Conservation (phyloP, 1,284 basidiomycete genomes). For the Malassezia slooffiae region DNA sequence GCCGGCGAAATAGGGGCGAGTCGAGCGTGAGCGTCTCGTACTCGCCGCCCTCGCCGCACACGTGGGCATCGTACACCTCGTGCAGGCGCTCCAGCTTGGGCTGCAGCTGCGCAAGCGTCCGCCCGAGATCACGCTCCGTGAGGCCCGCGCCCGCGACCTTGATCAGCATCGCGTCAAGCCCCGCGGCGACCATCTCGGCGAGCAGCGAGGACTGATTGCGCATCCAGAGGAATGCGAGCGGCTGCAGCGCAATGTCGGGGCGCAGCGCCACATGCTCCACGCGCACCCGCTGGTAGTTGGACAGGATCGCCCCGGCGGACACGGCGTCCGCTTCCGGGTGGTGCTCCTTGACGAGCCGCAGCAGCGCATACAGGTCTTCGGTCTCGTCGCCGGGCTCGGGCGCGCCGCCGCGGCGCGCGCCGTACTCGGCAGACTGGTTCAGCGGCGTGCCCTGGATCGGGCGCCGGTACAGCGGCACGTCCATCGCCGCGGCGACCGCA, state of each 20-base stretch:
- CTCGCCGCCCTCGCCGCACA: conserved; percentile 96
- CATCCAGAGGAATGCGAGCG: conserved; percentile 89
- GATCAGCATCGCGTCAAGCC: conserved; percentile 74
- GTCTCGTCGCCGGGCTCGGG: conserved; percentile 68
- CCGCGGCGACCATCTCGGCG: conserved; percentile 69
- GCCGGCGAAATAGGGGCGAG: conserved; percentile 72
- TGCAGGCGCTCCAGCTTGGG: conserved; percentile 65
- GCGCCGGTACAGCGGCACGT: conserved; percentile 71
- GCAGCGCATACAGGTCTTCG: conserved; percentile 75
- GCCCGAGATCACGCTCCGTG: conserved; percentile 63
- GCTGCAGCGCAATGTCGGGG: conserved; percentile 60
- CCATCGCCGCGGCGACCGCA: conserved; percentile 70
- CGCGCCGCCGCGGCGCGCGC: conserved; percentile 47
- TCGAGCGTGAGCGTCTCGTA: conserved; percentile 91
- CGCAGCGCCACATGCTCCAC: conserved; percentile 74
- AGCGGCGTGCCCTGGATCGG: conserved; percentile 71
- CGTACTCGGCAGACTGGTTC: conserved; percentile 75
- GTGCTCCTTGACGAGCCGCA: conserved; percentile 56
- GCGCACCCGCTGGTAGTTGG: conserved; percentile 89
- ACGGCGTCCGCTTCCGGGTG: conserved; percentile 79
- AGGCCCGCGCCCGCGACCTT: conserved; percentile 94
- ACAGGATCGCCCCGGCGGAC: conserved; percentile 89
- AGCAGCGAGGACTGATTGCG: conserved; percentile 72
- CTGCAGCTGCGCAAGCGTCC: conserved; percentile 64
- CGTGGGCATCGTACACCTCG: conserved; percentile 71